Evolutionary conservation across 192 early-diverging fungal genomes (phyloP), one percentile per base, ranked within the genome.

Genomic region (Entrophospora sp.): DNA sequence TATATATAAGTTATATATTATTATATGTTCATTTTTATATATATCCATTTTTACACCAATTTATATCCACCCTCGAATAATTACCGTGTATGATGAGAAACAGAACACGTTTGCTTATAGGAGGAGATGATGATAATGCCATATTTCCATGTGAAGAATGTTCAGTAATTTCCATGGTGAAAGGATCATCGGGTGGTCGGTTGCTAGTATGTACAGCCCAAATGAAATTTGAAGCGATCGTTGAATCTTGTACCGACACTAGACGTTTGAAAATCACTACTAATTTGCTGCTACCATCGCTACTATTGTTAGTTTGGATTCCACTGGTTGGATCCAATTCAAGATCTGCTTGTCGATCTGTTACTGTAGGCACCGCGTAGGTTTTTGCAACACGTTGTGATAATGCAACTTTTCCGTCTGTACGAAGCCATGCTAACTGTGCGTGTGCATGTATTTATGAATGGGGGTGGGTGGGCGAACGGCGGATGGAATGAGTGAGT

Each of bases 371-470:
- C 6, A 35, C 10, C 13, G 20, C 10, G 12, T 53, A 28, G 7
- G 2, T 13, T n/a, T 30, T 22, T 4, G 48, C 46, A n/a, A 10
- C 12, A 2, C 64, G 64, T 22, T 66, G 64, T 27, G 64, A 55
- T 12, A 66, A 37, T 0, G 37, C 22, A 12, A 55, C 34, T 4
- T 18, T 30, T 4, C 32, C 32, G 14, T 34, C 31, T 4, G n/a
- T 31, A 9, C 18, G 40, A 3, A 27, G 36, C 64, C 64, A 66
- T 55, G 38, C 64, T 2, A 66, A 30, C 64, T 66, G n/a, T n/a
- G n/a, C n/a, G n/a, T n/a, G n/a, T n/a, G n/a, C n/a, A n/a, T n/a
- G n/a, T n/a, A n/a, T n/a, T n/a, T n/a, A n/a, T n/a, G n/a, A n/a
- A n/a, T n/a, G n/a, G n/a, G n/a, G n/a, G n/a, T n/a, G n/a, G n/a